A percentile compares a stretch with the other conserved stretches of the same genome.
Conservation (phyloP, 2,329 filamentous ascomycete species). For the Trichoderma lentiforme region DNA sequence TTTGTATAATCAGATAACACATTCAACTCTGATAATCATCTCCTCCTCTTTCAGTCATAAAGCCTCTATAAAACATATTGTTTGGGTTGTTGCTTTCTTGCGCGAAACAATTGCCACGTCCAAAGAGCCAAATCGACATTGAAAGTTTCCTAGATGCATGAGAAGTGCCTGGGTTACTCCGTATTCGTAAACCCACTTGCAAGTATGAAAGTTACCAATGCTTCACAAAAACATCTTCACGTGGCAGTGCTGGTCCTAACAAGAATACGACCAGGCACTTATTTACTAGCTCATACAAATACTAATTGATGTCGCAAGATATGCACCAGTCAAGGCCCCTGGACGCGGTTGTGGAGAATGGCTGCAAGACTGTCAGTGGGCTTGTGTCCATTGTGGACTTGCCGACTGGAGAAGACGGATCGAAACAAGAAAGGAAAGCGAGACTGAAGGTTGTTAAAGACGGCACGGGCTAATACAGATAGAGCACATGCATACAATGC, state of each 20-base stretch:
- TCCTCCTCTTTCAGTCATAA: not conserved
- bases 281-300: not conserved
- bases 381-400: not conserved
- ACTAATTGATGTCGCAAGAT: not conserved
- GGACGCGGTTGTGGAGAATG: not conserved
- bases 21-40: not conserved
- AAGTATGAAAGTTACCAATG: not conserved
- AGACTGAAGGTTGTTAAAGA: not conserved
- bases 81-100: not conserved
- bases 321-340: conserved; percentile 28
- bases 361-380: conserved; percentile 9
- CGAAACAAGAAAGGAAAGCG: not conserved
- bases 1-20: not conserved
- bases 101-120: not conserved
- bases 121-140: not conserved
- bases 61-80: not conserved
- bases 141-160: no score
- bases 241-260: not conserved
- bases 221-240: not conserved
- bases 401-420: not conserved
- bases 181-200: not conserved
- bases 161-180: not conserved
- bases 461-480: not conserved
- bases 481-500: not conserved
- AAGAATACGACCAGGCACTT: not conserved